A percentile compares a stretch with the other conserved stretches of the same genome.
These are phyloP conservation scores for Stereocaulon alpinum DNA, from an alignment of 495 filamentous ascomycete genomes.

Conservation along the genomic window DNA sequence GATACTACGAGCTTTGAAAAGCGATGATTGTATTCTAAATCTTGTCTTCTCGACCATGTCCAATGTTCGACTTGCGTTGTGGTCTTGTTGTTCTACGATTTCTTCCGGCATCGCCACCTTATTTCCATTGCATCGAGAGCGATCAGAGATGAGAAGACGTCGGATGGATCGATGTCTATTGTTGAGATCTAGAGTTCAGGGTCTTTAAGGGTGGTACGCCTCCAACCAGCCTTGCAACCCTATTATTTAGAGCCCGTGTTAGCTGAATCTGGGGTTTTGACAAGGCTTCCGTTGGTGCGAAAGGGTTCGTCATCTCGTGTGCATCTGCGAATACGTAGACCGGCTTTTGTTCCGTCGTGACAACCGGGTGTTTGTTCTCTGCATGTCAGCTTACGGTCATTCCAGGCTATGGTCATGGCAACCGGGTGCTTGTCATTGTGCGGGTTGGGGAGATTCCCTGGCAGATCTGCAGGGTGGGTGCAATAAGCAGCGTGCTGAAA, in stretches of 20 bases:
- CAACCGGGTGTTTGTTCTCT: too few relatives aligned
- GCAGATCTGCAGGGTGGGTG: neutral
- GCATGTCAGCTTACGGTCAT: too few relatives aligned
- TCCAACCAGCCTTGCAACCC: neutral
- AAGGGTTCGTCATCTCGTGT: neutral
- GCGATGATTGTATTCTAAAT: neutral
- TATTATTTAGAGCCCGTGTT: conserved; percentile 2
- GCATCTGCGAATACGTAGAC: neutral
- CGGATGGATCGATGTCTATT: neutral
- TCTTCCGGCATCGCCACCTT: neutral
- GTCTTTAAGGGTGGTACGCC: neutral
- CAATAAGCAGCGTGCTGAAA: neutral
- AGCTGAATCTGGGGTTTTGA: neutral
- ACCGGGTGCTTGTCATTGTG: too few relatives aligned
- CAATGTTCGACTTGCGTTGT: neutral
- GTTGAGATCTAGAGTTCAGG: neutral
- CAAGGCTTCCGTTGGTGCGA: conserved; percentile 10
- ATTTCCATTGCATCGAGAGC: neutral
- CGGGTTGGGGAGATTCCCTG: neutral
- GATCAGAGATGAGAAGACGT: neutral
- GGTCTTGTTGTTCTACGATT: neutral
- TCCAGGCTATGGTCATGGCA: too few relatives aligned
- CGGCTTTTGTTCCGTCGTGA: too few relatives aligned
- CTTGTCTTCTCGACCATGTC: neutral
- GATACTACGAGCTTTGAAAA: neutral